phyloP scores from a whole-genome alignment of 371 early-diverging fungal species.

The Astathelohania contejeani region DNA sequence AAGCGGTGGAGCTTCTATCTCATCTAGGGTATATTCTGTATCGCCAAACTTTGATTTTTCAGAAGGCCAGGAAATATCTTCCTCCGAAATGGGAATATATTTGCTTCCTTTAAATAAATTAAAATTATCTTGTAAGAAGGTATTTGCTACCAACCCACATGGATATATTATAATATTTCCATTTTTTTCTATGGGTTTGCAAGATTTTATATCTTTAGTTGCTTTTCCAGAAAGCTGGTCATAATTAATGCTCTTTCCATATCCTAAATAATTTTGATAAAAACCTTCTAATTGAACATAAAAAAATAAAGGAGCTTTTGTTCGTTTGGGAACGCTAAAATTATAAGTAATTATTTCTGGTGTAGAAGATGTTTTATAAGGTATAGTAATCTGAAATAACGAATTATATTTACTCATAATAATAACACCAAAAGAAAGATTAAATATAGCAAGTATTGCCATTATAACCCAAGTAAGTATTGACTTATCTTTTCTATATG shows the following conservation, averaged over 20 bases:
- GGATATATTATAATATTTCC: constrained; percentile 39
- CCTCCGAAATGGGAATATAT: constrained; percentile 16
- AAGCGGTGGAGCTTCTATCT: constrained; percentile 30
- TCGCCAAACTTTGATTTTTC: constrained; percentile 22
- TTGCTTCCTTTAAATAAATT: background rate
- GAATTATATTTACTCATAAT: no score
- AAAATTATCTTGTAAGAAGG: constrained; percentile 39
- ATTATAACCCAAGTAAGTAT: no score
- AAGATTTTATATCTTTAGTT: constrained; percentile 8
- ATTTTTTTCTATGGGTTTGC: constrained; percentile 26
- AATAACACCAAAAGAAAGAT: no score
- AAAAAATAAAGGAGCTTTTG: background rate
- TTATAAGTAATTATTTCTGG: no score
- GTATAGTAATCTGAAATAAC: no score
- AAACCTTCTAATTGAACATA: constrained; percentile 40
- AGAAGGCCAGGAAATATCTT: constrained; percentile 27
- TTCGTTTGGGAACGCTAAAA: background rate
- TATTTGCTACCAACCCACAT: constrained; percentile 42
- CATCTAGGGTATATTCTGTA: constrained; percentile 29
- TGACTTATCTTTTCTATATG: no score
- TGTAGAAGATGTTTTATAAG: no score
- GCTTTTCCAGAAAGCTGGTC: constrained; percentile 43
- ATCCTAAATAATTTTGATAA: constrained; percentile 37
- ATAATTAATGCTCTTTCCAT: constrained; percentile 42
- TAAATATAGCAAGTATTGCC: no score